These are phyloP conservation scores for Pleurotus ostreatus DNA, from an alignment of 768 basidiomycete species.

Conservation along the genomic window DNA sequence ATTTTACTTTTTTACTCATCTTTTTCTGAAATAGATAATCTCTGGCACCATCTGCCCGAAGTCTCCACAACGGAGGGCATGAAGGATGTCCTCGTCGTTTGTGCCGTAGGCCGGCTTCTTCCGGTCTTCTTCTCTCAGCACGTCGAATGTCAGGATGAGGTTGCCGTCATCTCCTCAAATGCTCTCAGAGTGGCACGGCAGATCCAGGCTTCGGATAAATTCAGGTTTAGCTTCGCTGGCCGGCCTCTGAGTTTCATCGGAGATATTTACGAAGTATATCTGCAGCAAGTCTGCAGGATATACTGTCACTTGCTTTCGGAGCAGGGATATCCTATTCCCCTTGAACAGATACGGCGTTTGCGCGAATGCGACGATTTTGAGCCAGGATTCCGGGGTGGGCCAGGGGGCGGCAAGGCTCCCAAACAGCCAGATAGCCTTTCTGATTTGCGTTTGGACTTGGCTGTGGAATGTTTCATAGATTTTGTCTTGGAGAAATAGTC, in stretches of 20 bases:
- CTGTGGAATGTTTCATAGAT: no score
- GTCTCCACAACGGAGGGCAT: background rate
- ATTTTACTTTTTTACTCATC: background rate
- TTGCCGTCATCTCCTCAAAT: background rate
- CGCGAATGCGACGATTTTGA: no score
- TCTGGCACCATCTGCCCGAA: background rate
- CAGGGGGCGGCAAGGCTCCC: no score
- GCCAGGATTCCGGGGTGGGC: no score
- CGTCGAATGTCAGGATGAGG: background rate
- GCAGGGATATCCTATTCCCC: no score
- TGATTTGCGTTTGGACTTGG: no score
- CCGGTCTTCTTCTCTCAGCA: background rate
- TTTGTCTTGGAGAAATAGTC: no score
- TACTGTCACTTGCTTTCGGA: background rate
- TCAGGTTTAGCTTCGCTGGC: background rate
- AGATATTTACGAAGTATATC: background rate
- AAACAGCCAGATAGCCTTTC: no score
- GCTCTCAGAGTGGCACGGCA: background rate
- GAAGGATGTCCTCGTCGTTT: conserved; percentile 2
- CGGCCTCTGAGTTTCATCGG: background rate
- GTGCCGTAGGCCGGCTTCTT: background rate
- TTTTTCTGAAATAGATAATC: background rate
- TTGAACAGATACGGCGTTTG: no score
- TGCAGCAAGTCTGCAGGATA: background rate
- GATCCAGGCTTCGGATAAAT: background rate